Conservation (phyloP, 2,329 filamentous ascomycete species). For the Talaromyces sp. region DNA sequence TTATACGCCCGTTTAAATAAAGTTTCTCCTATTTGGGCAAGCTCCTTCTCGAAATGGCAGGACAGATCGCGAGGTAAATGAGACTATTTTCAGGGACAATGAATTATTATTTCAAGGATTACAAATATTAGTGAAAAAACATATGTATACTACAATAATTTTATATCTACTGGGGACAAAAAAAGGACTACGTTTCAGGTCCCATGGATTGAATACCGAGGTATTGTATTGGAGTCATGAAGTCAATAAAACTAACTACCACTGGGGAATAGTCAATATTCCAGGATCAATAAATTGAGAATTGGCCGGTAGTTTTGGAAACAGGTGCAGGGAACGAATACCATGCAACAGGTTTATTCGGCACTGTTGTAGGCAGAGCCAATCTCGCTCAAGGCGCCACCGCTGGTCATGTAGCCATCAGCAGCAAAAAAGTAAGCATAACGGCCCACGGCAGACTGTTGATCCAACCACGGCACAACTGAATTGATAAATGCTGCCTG, state of each 20-base stretch:
- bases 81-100: neutral
- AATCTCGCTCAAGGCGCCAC: slow-evolving; percentile 20
- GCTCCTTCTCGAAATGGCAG: neutral
- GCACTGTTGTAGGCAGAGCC: slow-evolving; percentile 23
- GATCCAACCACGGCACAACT: slow-evolving; percentile 36
- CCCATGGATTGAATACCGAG: neutral
- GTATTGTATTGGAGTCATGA: neutral
- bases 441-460: slow-evolving; percentile 29
- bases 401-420: slow-evolving; percentile 25
- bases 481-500: slow-evolving; percentile 31
- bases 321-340: neutral
- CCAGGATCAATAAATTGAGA: neutral
- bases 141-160: neutral
- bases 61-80: neutral
- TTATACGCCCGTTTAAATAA: neutral
- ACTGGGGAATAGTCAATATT: neutral
- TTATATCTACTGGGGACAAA: neutral
- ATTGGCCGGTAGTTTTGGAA: neutral
- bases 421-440: slow-evolving; percentile 40
- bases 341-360: neutral
- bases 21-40: neutral
- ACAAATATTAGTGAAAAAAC: neutral
- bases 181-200: neutral
- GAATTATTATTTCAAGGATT: neutral
- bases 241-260: neutral